phyloP scores from a whole-genome alignment of 108 stramenopile genomes.

The Chaetoceros tenuissimus region DNA sequence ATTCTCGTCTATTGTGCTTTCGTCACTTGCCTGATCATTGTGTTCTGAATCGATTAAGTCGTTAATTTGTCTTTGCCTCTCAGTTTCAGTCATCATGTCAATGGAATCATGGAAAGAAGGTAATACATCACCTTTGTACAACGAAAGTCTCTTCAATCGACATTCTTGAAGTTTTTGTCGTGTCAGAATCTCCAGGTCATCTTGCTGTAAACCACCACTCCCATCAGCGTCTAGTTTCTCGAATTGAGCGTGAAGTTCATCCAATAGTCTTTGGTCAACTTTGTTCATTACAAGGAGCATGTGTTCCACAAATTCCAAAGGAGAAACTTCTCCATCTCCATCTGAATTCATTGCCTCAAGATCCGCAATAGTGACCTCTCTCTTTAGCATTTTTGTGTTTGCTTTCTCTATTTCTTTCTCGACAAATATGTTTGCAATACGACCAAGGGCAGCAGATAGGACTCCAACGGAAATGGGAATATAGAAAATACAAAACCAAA shows the following conservation, averaged over 20 bases:
- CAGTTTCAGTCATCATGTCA: too few relatives aligned
- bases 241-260: constrained; percentile 55
- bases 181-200: constrained; percentile 39
- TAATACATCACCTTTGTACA: too few relatives aligned
- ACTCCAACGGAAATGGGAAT: constrained; percentile 45
- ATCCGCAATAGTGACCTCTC: constrained; percentile 44
- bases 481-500: constrained; percentile 30
- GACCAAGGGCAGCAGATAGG: constrained; percentile 43
- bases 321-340: constrained; percentile 42
- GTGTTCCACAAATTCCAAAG: constrained; percentile 66
- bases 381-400: constrained; percentile 18
- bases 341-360: constrained; percentile 31
- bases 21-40: too few relatives aligned
- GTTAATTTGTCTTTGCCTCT: too few relatives aligned
- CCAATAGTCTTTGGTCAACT: constrained; percentile 46
- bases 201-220: constrained; percentile 35
- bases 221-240: constrained; percentile 31
- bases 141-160: too few relatives aligned
- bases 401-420: constrained; percentile 15
- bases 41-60: too few relatives aligned
- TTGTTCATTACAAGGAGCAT: constrained; percentile 75
- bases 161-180: constrained; percentile 31
- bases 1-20: too few relatives aligned
- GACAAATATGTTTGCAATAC: constrained; percentile 33
- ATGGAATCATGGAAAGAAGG: too few relatives aligned